Evolutionary conservation across 2,329 filamentous ascomycete genomes (phyloP), one percentile per base, ranked within the genome.

Genomic region (Monosporascus sp.): DNA sequence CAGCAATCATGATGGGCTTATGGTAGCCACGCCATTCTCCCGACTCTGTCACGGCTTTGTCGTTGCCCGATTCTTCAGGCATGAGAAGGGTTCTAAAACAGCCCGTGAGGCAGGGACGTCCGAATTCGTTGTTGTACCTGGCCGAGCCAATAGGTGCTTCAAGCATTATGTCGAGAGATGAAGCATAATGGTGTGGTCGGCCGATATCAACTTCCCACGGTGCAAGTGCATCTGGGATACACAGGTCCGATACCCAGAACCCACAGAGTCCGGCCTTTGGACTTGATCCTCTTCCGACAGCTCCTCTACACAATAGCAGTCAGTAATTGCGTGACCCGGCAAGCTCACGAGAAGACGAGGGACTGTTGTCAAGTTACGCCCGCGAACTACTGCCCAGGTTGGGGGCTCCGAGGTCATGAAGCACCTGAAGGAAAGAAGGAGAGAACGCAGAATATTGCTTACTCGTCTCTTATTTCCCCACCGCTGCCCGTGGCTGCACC

Each of bases 91-190:
- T 99, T 56, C 93, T 82, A 78, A 99, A 99, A 67, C 91, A 93
- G 22, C 94, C 94, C 3, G 87, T 82, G 14, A 95, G 87, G 66
- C 87, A 91, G 37, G 94, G 93, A 38, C 94, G 84, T 26, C 94
- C 94, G 65, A 97, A 99, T 67, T 69, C 94, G 67, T 99, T 99
- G 77, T 97, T 97, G 78, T 96, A 97, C 20, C 90, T 85, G 49
- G 94, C 94, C 63, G 89, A 94, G 37, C 94, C 94, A 62, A 99
- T 94, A 0, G 94, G 94, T 0, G 91, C 94, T 69, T 99, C 93
- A 11, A 97, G 78, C 93, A 99, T 97, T 63, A 99, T 97, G 68
- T 97, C 92, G 38, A 97, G 76, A 73, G 89, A 91, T 74, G 90
- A 96, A 20, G 94, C 92, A 66, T 96, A 94, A 72, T 99, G 94